A percentile compares a stretch with the other conserved stretches of the same genome.
phyloP scores from a whole-genome alignment of 2,329 filamentous ascomycete genomes.

The Trichothecium roseum region DNA sequence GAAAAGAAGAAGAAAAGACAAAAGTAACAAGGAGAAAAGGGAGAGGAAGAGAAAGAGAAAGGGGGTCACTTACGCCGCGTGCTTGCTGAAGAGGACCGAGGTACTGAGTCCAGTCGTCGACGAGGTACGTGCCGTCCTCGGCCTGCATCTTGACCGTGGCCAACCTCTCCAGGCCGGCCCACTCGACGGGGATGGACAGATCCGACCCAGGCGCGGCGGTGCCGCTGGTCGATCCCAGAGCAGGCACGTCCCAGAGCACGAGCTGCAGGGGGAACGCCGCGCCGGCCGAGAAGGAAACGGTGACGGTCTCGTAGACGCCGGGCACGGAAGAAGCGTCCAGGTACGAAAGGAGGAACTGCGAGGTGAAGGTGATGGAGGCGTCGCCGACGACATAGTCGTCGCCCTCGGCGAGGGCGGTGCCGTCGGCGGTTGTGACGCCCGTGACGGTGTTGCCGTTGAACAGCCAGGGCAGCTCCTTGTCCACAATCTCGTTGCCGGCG shows the following conservation, averaged over 20 bases:
- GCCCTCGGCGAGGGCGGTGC: slow-evolving; percentile 19
- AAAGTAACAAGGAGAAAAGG: neutral
- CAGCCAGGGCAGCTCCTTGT: slow-evolving; percentile 34
- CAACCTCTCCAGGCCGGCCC: slow-evolving; percentile 4
- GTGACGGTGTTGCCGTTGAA: slow-evolving; percentile 40
- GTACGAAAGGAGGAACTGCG: slow-evolving; percentile 33
- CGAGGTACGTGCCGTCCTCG: slow-evolving; percentile 34
- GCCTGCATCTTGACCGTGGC: slow-evolving; percentile 4
- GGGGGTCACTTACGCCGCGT: slow-evolving; percentile 24
- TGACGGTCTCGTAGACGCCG: slow-evolving; percentile 39
- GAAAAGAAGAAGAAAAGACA: neutral
- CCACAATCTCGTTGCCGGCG: slow-evolving; percentile 28
- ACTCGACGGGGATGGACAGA: slow-evolving; percentile 4
- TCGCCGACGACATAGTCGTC: slow-evolving; percentile 37
- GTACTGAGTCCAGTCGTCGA: slow-evolving; percentile 46
- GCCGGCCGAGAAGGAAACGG: slow-evolving; percentile 40
- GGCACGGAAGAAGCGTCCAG: slow-evolving; percentile 27
- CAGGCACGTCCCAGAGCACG: slow-evolving; percentile 41
- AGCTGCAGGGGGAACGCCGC: slow-evolving; percentile 34
- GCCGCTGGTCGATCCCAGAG: slow-evolving; percentile 11
- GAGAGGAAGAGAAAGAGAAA: too few species aligned
- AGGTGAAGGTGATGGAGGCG: slow-evolving; percentile 33
- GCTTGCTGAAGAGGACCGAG: slow-evolving; percentile 41
- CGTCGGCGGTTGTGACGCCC: slow-evolving; percentile 11
- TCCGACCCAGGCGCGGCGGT: slow-evolving; percentile 3